Evolutionary conservation across 352 stramenopile species (phyloP), one percentile per base, ranked within the genome.

Genomic region (Pythium plurisporium): DNA sequence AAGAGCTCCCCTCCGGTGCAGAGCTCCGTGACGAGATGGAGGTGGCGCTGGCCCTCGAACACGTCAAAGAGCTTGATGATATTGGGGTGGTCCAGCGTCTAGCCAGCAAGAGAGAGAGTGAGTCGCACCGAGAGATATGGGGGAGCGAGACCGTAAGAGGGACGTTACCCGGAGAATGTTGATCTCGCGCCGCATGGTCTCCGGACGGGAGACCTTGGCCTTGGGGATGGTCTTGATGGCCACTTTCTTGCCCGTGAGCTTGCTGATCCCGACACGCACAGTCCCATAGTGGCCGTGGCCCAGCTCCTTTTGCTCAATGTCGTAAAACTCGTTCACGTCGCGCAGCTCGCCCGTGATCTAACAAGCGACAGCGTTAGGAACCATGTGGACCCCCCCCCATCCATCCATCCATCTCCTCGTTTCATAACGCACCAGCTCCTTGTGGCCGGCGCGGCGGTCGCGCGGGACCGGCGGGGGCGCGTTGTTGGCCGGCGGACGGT

Each of bases 171-270:
- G 85, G 9, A 97, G 79, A 60, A 97, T 96, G 63, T 82, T 87
- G 52, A 97, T 95, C 66, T 97, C 89, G 56, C 89, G 87, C 50
- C 91, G 94, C 56, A 99, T 89, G n/a, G 93, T 96, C 67, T 99
- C 95, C 3, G 98, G 81, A 54, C 95, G 92, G 22, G 79, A 90
- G 20, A 99, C 94, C 64, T 98, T 98, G 20, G 82, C 81, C 82
- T 99, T 99, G 38, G 91, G 81, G 64, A 99, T 99, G 19, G 94
- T 98, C 82, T 99, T 99, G 55, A 99, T 98, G n/a, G 97, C 97
- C 67, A 97, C 96, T 65, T 92, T 95, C 49, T 97, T 80, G 30
- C 94, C 94, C 12, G 87, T 98, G 49, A 84, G 69, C 44, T 96
- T 96, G 75, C 97, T 82, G 66, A 95, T 91, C 48, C 92, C 98